A percentile compares a stretch with the other conserved stretches of the same genome.
phyloP scores from a whole-genome alignment of 2,329 filamentous ascomycete species.

The Pestalotiopsis sp. region DNA sequence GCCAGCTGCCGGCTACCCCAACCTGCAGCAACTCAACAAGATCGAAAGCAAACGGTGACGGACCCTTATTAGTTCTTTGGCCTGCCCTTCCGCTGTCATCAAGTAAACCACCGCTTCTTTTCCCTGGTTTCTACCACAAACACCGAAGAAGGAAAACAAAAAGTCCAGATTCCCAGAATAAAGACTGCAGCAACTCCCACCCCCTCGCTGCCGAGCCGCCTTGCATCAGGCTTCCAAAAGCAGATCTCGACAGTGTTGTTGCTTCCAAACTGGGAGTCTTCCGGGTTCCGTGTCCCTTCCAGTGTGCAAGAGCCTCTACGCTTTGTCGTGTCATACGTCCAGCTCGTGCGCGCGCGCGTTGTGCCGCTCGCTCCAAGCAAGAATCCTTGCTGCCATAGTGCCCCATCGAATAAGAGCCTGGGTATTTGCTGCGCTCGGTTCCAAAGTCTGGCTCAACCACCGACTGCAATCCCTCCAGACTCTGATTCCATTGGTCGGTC shows the following conservation, averaged over 20 bases:
- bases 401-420: slow-evolving; percentile 26
- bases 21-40: neutral
- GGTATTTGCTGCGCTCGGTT: slow-evolving; percentile 21
- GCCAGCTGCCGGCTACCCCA: slow-evolving; percentile 6
- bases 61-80: slow-evolving; percentile 7
- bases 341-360: slow-evolving; percentile 13
- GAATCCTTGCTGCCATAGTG: slow-evolving; percentile 20
- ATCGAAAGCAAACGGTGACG: neutral
- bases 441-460: slow-evolving; percentile 25
- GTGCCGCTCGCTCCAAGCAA: slow-evolving; percentile 18
- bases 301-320: slow-evolving; percentile 24
- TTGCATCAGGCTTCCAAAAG: slow-evolving; percentile 22
- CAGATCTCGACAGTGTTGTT: slow-evolving; percentile 20
- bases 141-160: neutral
- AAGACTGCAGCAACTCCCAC: neutral
- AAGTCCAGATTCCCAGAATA: neutral
- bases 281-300: slow-evolving; percentile 21
- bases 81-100: slow-evolving; percentile 7
- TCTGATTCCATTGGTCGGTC: slow-evolving; percentile 28
- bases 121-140: neutral
- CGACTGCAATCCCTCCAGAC: slow-evolving; percentile 16
- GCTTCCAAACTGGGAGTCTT: slow-evolving; percentile 20
- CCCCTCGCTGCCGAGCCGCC: slow-evolving; percentile 17
- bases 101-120: neutral
- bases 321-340: slow-evolving; percentile 23